phyloP scores from a whole-genome alignment of 1,284 basidiomycete species.

The Fistulinella cinereoalba region DNA sequence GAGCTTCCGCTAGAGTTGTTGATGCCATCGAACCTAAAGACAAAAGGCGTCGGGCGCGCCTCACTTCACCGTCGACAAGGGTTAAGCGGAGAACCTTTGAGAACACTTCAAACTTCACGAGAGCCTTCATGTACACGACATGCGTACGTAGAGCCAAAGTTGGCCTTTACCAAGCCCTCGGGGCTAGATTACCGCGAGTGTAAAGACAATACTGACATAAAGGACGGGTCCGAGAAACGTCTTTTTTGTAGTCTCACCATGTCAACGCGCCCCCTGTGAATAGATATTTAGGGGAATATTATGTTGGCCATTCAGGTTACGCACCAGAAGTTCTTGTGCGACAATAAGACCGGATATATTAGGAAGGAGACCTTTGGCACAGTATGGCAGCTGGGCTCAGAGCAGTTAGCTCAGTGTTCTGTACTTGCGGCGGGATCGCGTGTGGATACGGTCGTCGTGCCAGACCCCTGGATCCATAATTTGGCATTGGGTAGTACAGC shows the following conservation, averaged over 20 bases:
- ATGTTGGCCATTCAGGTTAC: constrained; percentile 13
- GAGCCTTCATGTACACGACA: constrained; percentile 27
- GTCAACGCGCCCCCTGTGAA: constrained; percentile 51
- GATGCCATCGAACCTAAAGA: constrained; percentile 27
- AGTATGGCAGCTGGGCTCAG: not conserved
- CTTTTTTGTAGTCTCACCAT: constrained; percentile 50
- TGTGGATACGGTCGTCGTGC: not conserved
- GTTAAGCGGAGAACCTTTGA: constrained; percentile 32
- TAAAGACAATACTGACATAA: constrained; percentile 44
- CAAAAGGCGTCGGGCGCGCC: constrained; percentile 36
- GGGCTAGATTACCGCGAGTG: constrained; percentile 36
- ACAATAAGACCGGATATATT: constrained; percentile 30
- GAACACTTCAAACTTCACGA: constrained; percentile 29
- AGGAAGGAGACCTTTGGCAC: constrained; percentile 15
- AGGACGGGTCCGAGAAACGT: constrained; percentile 36
- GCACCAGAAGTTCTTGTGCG: constrained; percentile 18
- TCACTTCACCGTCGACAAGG: constrained; percentile 30
- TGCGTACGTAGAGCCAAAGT: constrained; percentile 26
- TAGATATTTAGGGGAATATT: constrained; percentile 27
- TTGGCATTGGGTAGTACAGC: not conserved
- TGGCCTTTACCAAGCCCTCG: constrained; percentile 18
- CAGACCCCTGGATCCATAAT: constrained; percentile 1
- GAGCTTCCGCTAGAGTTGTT: constrained; percentile 21
- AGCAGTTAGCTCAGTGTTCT: constrained; percentile 7
- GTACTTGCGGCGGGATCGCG: not conserved